Conservation (phyloP, 2,329 filamentous ascomycete genomes). For the Bisporella sp. region DNA sequence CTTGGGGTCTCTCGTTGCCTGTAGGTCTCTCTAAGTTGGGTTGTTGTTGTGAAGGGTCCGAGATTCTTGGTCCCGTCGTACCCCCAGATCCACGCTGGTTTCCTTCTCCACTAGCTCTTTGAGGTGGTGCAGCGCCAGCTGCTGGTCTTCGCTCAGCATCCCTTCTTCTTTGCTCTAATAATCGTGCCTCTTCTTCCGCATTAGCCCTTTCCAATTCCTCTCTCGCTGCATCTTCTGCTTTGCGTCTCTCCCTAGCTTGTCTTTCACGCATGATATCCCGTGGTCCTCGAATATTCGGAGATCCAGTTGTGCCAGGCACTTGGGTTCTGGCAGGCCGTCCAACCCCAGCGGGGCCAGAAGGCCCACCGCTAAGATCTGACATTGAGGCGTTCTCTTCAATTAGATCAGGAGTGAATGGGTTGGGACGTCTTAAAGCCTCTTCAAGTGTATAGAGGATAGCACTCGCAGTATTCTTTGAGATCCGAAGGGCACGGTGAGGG, state of each 20-base stretch:
- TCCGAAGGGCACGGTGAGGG: constrained; percentile 46
- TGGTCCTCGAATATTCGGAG: constrained; percentile 67
- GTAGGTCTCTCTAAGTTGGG: constrained; percentile 14
- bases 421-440: constrained; percentile 77
- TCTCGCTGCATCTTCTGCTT: constrained; percentile 40
- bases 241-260: constrained; percentile 64
- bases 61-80: constrained; percentile 20
- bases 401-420: constrained; percentile 75
- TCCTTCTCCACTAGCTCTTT: constrained; percentile 17
- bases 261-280: constrained; percentile 89
- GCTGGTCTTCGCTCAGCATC: constrained; percentile 52
- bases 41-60: constrained; percentile 25
- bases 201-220: constrained; percentile 40
- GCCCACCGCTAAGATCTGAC: constrained; percentile 68
- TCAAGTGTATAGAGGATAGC: constrained; percentile 91
- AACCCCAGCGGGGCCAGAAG: constrained; percentile 47
- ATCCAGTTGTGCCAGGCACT: constrained; percentile 43
- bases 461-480: constrained; percentile 79
- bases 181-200: constrained; percentile 48
- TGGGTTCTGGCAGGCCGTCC: constrained; percentile 44
- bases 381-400: constrained; percentile 87
- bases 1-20: constrained; percentile 12
- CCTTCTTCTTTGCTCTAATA: constrained; percentile 46
- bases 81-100: constrained; percentile 15
- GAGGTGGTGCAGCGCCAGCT: constrained; percentile 42